These are phyloP conservation scores for Aureobasidium sp. DNA, from an alignment of 2,329 filamentous ascomycete genomes.

Conservation along the genomic window DNA sequence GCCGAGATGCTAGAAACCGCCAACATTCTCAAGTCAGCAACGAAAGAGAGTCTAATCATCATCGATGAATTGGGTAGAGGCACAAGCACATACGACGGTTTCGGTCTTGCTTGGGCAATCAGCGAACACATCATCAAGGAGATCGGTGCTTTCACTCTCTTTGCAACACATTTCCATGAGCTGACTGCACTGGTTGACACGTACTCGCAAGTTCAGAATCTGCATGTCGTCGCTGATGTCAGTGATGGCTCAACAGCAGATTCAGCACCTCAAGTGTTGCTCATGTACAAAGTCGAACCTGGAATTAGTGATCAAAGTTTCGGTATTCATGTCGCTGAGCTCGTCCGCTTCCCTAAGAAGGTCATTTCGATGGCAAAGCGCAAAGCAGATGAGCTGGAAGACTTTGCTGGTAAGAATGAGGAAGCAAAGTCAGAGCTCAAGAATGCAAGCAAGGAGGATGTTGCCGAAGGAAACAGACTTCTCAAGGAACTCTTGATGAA, in stretches of 20 bases:
- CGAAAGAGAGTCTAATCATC: constrained; percentile 91
- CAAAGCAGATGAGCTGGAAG: constrained; percentile 95
- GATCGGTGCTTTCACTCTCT: constrained; percentile 88
- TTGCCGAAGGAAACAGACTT: constrained; percentile 78
- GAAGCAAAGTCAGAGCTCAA: constrained; percentile 35
- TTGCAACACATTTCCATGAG: constrained; percentile 98
- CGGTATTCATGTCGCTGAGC: constrained; percentile 94
- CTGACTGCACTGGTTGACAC: constrained; percentile 83
- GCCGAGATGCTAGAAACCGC: constrained; percentile 98
- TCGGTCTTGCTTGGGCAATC: constrained; percentile 98
- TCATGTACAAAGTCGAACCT: constrained; percentile 93
- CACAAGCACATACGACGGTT: constrained; percentile 96
- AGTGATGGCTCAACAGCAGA: constrained; percentile 45
- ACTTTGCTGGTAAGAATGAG: constrained; percentile 78
- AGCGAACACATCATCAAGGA: constrained; percentile 95
- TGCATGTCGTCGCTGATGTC: constrained; percentile 95
- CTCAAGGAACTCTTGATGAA: constrained; percentile 74
- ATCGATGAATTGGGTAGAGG: constrained; percentile 96
- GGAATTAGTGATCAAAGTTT: constrained; percentile 97
- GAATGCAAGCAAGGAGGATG: constrained; percentile 71
- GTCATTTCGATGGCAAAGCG: constrained; percentile 99
- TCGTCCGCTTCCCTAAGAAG: constrained; percentile 93
- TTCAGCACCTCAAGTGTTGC: constrained; percentile 62
- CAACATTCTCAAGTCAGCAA: constrained; percentile 96
- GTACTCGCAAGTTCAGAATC: constrained; percentile 79